These are phyloP conservation scores for Linnemannia exigua DNA, from an alignment of 192 early-diverging fungal genomes.

Conservation along the genomic window DNA sequence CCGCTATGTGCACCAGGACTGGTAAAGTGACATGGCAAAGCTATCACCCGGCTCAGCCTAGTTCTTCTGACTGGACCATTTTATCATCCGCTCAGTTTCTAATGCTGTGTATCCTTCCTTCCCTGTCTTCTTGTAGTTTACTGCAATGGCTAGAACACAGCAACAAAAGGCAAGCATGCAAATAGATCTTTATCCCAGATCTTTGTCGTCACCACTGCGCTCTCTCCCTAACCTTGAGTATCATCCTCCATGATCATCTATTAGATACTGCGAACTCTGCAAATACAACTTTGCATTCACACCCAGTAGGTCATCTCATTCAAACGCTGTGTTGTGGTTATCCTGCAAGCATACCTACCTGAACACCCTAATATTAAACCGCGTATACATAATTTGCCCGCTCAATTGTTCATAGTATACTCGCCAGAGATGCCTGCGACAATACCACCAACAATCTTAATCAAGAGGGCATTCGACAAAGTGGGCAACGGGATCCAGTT, in stretches of 20 bases:
- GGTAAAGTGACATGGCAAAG: slow-evolving; percentile 58
- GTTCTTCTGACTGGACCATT: neutral
- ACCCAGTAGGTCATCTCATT: slow-evolving; percentile 68
- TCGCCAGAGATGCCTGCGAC: slow-evolving; percentile 78
- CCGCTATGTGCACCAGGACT: slow-evolving; percentile 93
- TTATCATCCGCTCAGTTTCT: neutral
- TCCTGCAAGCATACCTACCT: neutral
- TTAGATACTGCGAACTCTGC: slow-evolving; percentile 91
- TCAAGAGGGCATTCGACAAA: slow-evolving; percentile 68
- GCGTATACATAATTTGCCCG: neutral
- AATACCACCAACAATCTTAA: slow-evolving; percentile 72
- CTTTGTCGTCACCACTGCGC: neutral
- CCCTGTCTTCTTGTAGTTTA: slow-evolving; percentile 62
- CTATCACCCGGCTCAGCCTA: neutral
- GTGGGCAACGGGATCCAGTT: slow-evolving; percentile 54
- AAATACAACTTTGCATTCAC: slow-evolving; percentile 90
- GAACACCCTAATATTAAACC: neutral
- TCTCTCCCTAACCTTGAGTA: neutral
- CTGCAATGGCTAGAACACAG: slow-evolving; percentile 89
- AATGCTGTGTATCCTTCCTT: neutral
- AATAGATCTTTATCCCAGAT: neutral
- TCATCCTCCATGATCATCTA: too few species aligned
- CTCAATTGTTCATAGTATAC: slow-evolving; percentile 62
- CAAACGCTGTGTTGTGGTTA: neutral
- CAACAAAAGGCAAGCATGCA: slow-evolving; percentile 72